phyloP scores from a whole-genome alignment of 1,284 basidiomycete species.

The Neonothopanus nambi region DNA sequence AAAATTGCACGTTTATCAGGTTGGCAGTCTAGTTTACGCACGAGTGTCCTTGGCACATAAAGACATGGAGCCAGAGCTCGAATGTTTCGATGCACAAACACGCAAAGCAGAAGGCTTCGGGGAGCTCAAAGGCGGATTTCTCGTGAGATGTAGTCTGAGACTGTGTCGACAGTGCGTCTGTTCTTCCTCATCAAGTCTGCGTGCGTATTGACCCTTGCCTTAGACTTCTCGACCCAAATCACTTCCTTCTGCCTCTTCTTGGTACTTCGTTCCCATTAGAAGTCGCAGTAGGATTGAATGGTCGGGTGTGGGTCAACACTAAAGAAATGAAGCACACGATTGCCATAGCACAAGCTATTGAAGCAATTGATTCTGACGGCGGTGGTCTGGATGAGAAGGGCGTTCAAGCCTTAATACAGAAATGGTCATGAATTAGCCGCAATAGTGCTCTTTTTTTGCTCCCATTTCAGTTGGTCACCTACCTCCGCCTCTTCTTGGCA shows the following conservation, averaged over 20 bases:
- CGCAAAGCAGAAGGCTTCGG: conserved; percentile 83
- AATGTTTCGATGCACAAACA: conserved; percentile 86
- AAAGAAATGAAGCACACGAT: conserved; percentile 70
- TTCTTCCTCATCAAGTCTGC: conserved; percentile 1
- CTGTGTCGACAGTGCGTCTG: conserved; percentile 75
- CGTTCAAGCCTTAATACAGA: conserved; percentile 51
- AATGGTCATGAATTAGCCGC: no score
- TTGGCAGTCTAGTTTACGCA: conserved; percentile 80
- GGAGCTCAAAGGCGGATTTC: conserved; percentile 78
- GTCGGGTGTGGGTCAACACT: conserved; percentile 77
- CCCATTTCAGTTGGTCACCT: no score
- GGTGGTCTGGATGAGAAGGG: conserved; percentile 51
- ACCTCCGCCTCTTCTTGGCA: no score
- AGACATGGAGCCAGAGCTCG: conserved; percentile 88
- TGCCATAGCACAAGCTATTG: conserved; percentile 66
- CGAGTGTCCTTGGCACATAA: conserved; percentile 84
- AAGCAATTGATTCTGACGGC: conserved; percentile 71
- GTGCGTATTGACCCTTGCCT: conserved; percentile 4
- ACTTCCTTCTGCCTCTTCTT: conserved; percentile 74
- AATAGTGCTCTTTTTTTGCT: no score
- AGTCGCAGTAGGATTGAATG: conserved; percentile 78
- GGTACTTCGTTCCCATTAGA: conserved; percentile 77
- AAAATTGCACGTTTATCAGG: conserved; percentile 39
- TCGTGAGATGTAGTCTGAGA: conserved; percentile 72
- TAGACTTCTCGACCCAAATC: conserved; percentile 72